These are phyloP conservation scores for Pseudocercospora vitis DNA, from an alignment of 2,329 filamentous ascomycete species.

Conservation along the genomic window DNA sequence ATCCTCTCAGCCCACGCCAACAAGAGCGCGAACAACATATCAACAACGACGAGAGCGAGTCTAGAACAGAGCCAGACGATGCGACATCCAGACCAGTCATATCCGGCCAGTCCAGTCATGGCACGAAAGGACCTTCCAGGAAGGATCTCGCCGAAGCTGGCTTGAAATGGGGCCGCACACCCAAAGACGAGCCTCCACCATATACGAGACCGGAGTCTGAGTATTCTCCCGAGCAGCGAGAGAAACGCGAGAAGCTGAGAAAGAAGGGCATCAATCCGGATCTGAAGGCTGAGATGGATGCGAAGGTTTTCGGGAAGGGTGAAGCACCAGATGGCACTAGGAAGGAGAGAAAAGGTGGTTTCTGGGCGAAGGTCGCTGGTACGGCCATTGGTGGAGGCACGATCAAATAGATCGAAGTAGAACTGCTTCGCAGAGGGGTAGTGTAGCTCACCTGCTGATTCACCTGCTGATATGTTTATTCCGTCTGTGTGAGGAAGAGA, in stretches of 20 bases:
- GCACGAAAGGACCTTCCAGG: conserved; percentile 32
- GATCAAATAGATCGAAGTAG: conserved; percentile 5
- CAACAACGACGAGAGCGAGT: no score
- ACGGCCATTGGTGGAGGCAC: conserved; percentile 20
- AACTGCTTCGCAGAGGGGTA: not conserved
- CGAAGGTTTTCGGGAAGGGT: conserved; percentile 11
- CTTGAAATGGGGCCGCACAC: conserved; percentile 20
- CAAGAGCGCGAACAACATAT: conserved; percentile 2
- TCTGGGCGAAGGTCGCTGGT: conserved; percentile 21
- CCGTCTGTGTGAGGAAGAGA: no score
- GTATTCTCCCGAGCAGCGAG: conserved; percentile 20
- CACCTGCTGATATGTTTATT: no score
- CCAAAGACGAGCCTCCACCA: conserved; percentile 7
- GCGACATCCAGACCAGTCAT: no score
- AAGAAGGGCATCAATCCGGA: conserved; percentile 21
- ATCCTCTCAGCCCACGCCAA: not conserved
- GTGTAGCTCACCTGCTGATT: not conserved
- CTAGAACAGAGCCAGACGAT: no score
- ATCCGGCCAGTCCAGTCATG: no score
- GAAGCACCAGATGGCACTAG: conserved; percentile 13
- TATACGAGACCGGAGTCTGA: conserved; percentile 7
- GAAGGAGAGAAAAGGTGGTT: conserved; percentile 2
- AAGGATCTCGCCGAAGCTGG: conserved; percentile 12
- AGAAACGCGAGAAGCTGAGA: conserved; percentile 13
- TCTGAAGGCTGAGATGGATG: conserved; percentile 23